phyloP scores from a whole-genome alignment of 129 eudicot species.

The Heracleum sosnowskyi region DNA sequence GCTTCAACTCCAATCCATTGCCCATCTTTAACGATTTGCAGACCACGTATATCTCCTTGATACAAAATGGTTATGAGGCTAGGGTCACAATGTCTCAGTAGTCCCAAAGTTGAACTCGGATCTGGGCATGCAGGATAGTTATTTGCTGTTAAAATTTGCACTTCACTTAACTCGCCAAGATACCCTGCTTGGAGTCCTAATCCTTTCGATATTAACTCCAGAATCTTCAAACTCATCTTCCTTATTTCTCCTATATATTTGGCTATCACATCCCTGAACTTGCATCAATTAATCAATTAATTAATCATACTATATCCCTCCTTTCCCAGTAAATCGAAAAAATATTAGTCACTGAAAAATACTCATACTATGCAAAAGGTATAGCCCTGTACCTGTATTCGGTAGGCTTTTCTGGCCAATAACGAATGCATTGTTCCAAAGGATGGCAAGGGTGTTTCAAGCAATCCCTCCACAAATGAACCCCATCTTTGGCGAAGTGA shows the following conservation, averaged over 20 bases:
- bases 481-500: constrained; percentile 37
- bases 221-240: constrained; percentile 42
- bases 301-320: too few relatives aligned
- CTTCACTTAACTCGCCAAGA: constrained; percentile 39
- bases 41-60: constrained; percentile 47
- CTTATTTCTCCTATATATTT: constrained; percentile 34
- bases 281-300: too few relatives aligned
- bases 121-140: constrained; percentile 81
- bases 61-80: constrained; percentile 41
- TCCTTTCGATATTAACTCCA: constrained; percentile 57
- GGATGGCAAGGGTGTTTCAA: constrained; percentile 65
- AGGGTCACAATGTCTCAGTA: constrained; percentile 50
- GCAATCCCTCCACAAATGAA: constrained; percentile 76
- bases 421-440: constrained; percentile 38
- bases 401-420: constrained; percentile 53
- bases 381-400: constrained; percentile 37
- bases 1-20: constrained; percentile 13
- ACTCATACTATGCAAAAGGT: neutral
- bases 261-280: constrained; percentile 21
- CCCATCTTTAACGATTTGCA: constrained; percentile 53
- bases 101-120: constrained; percentile 65
- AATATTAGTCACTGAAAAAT: too few relatives aligned
- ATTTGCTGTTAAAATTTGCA: constrained; percentile 39
- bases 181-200: constrained; percentile 49
- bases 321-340: neutral